A percentile compares a stretch with the other conserved stretches of the same genome.
phyloP scores from a whole-genome alignment of 2,329 filamentous ascomycete genomes.

The Cladorrhinum sp. region DNA sequence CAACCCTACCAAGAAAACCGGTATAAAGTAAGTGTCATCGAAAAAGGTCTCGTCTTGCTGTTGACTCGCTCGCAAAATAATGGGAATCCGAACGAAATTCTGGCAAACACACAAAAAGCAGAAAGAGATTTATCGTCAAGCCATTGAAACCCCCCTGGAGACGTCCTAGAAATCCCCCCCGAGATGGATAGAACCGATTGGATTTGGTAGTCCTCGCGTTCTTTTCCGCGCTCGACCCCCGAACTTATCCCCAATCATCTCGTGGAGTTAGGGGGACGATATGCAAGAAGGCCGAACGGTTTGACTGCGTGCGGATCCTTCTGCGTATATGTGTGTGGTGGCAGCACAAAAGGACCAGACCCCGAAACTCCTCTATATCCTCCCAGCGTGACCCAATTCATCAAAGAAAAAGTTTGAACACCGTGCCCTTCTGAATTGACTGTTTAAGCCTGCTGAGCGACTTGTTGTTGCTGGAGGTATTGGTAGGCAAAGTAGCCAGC shows the following conservation, averaged over 20 bases:
- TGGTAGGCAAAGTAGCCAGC: slow-evolving; percentile 80
- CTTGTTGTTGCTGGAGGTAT: slow-evolving; percentile 64
- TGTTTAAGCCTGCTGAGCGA: slow-evolving; percentile 22
- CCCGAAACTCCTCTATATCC: slow-evolving; percentile 2
- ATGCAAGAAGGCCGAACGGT: background rate
- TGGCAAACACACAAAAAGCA: slow-evolving; percentile 4
- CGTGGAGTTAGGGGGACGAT: background rate
- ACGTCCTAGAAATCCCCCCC: background rate
- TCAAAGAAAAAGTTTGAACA: background rate
- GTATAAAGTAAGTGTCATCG: background rate
- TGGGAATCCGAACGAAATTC: background rate
- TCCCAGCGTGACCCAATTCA: background rate
- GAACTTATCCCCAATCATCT: background rate
- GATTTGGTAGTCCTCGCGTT: background rate
- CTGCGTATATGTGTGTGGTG: background rate
- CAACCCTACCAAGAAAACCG: background rate
- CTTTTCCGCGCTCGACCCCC: background rate
- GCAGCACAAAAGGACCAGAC: slow-evolving; percentile 2
- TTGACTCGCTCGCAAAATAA: slow-evolving; percentile 12
- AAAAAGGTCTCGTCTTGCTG: slow-evolving; percentile 7
- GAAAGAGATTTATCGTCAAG: slow-evolving; percentile 10
- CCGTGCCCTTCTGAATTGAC: background rate
- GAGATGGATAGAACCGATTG: background rate
- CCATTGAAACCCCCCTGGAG: background rate
- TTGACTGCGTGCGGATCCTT: background rate